Conservation (phyloP, 176 grass and related monocot species). For the Hyparrhenia diplandra region DNA sequence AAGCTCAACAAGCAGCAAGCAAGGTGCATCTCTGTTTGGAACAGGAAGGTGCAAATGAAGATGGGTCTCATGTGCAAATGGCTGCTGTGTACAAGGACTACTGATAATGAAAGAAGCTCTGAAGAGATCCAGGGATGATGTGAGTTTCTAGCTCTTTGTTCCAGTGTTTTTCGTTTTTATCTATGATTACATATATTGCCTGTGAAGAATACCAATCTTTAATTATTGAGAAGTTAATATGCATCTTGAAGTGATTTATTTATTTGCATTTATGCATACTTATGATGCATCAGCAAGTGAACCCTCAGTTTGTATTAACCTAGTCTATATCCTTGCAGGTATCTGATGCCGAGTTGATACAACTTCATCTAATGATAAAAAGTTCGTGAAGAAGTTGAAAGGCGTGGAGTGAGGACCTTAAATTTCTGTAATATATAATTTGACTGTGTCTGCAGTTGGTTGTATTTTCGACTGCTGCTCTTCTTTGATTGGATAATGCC, state of each 20-base stretch:
- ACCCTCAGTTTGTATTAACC: background rate
- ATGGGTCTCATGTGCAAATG: slow-evolving; percentile 19
- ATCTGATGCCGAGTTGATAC: slow-evolving; percentile 3
- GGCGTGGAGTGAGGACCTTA: slow-evolving; percentile 52
- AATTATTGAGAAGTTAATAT: background rate
- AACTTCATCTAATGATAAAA: slow-evolving; percentile 30
- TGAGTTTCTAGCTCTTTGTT: slow-evolving; percentile 43
- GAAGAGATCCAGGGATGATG: slow-evolving; percentile 42
- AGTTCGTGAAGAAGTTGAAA: slow-evolving; percentile 65
- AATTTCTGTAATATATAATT: slow-evolving; percentile 12
- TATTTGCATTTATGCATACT: background rate
- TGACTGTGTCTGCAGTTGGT: background rate
- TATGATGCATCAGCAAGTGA: background rate
- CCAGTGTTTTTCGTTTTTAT: background rate
- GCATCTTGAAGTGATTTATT: slow-evolving; percentile 11
- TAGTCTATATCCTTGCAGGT: slow-evolving; percentile 18
- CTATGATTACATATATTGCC: slow-evolving; percentile 1
- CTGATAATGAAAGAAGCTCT: slow-evolving; percentile 31
- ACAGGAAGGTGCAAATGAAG: slow-evolving; percentile 21
- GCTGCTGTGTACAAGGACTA: slow-evolving; percentile 26
- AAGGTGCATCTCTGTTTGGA: background rate
- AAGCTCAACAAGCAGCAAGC: background rate
- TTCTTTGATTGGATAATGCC: background rate
- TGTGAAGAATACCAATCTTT: background rate
- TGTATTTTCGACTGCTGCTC: background rate